A percentile compares a stretch with the other conserved stretches of the same genome.
phyloP scores from a whole-genome alignment of 2,329 filamentous ascomycete genomes.

The Penicillium sp. region DNA sequence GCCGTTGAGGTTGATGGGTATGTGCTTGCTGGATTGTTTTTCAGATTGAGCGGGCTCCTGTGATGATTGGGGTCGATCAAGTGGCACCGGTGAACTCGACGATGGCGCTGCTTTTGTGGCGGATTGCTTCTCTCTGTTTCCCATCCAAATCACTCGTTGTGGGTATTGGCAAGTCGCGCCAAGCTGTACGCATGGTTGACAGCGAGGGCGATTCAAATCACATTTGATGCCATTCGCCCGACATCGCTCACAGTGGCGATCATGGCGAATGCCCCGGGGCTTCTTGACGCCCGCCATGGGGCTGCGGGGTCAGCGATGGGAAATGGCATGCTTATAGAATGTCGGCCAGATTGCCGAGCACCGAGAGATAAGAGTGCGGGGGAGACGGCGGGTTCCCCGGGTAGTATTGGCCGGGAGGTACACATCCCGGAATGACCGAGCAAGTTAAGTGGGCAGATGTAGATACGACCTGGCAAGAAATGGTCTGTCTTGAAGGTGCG shows the following conservation, averaged over 20 bases:
- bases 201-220: constrained; percentile 34
- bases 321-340: neutral
- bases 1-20: constrained; percentile 28
- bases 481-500: neutral
- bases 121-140: constrained; percentile 13
- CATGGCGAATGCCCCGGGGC: constrained; percentile 34
- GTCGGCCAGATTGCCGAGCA: constrained; percentile 3
- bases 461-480: neutral
- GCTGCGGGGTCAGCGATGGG: neutral
- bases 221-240: constrained; percentile 31
- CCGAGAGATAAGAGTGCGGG: constrained; percentile 21
- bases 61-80: neutral
- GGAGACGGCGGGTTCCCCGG: constrained; percentile 5
- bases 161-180: constrained; percentile 29
- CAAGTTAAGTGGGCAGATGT: no score
- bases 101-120: neutral
- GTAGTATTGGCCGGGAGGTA: constrained; percentile 9
- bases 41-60: neutral
- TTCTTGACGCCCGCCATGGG: constrained; percentile 24
- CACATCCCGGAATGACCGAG: neutral
- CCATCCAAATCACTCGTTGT: constrained; percentile 31
- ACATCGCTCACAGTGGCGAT: constrained; percentile 33
- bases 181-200: constrained; percentile 26
- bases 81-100: neutral
- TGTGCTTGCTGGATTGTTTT: constrained; percentile 3